These are phyloP conservation scores for Aspergillus sclerotiicarbonarius DNA, from an alignment of 495 filamentous ascomycete species.

Conservation along the genomic window DNA sequence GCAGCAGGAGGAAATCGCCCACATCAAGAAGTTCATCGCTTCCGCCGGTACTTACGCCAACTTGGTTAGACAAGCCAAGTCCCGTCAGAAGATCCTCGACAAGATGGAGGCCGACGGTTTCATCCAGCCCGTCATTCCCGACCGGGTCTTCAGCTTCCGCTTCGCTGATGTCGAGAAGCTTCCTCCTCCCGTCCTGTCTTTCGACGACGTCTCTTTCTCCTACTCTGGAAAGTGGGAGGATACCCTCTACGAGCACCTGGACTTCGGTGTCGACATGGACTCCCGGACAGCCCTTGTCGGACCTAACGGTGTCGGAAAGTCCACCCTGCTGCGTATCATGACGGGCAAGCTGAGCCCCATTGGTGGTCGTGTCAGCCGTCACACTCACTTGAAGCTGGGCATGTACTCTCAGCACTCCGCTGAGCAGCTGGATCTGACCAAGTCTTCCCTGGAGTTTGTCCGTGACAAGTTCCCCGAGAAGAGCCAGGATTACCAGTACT, in stretches of 20 bases:
- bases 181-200: slow-evolving; percentile 91
- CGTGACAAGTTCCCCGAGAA: slow-evolving; percentile 88
- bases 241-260: slow-evolving; percentile 92
- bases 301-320: slow-evolving; percentile 99
- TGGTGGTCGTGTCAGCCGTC: slow-evolving; percentile 73
- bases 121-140: slow-evolving; percentile 82
- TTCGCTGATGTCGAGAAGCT: slow-evolving; percentile 99
- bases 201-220: slow-evolving; percentile 96
- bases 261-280: slow-evolving; percentile 99
- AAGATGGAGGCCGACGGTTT: slow-evolving; percentile 99
- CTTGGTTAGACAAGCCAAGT: slow-evolving; percentile 97
- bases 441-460: slow-evolving; percentile 96
- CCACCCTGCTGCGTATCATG: slow-evolving; percentile 96
- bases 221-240: slow-evolving; percentile 88
- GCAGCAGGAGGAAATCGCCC: slow-evolving; percentile 97
- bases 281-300: slow-evolving; percentile 95
- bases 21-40: slow-evolving; percentile 99
- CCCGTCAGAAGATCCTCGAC: slow-evolving; percentile 98
- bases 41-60: slow-evolving; percentile 99
- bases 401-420: slow-evolving; percentile 98
- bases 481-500: slow-evolving; percentile 98
- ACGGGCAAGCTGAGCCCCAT: slow-evolving; percentile 92
- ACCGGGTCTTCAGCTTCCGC: slow-evolving; percentile 95
- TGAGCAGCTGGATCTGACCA: slow-evolving; percentile 96
- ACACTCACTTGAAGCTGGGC: slow-evolving; percentile 97